phyloP scores from a whole-genome alignment of 2,329 filamentous ascomycete species.

The Fusarium sp. region DNA sequence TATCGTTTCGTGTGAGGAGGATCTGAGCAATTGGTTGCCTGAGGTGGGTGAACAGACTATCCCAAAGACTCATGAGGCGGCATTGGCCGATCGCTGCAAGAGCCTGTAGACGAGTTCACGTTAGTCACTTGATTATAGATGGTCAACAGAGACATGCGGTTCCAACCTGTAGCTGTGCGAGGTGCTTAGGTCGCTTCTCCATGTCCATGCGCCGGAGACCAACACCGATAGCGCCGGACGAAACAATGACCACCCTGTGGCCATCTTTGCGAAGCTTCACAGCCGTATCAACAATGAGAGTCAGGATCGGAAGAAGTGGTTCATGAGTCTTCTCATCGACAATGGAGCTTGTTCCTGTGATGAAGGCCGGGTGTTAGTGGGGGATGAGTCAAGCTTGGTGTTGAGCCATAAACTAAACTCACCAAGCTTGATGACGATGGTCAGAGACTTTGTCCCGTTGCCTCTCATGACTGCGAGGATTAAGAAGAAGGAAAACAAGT shows the following conservation, averaged over 20 bases:
- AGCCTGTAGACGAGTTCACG: conserved; percentile 61
- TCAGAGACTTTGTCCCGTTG: conserved; percentile 52
- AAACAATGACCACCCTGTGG: conserved; percentile 94
- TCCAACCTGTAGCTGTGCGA: conserved; percentile 82
- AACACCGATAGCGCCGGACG: conserved; percentile 95
- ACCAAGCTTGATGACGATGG: conserved; percentile 89
- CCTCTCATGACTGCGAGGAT: conserved; percentile 68
- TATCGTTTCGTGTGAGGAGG: conserved; percentile 92
- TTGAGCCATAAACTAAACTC: conserved; percentile 44
- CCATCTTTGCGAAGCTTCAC: conserved; percentile 88
- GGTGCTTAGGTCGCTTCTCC: conserved; percentile 85
- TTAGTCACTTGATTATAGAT: conserved; percentile 13
- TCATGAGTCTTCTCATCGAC: conserved; percentile 96
- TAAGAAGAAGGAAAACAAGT: conserved; percentile 50
- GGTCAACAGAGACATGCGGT: not conserved
- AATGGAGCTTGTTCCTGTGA: conserved; percentile 97
- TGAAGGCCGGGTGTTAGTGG: conserved; percentile 33
- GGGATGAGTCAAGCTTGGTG: conserved; percentile 16
- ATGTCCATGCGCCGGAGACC: conserved; percentile 91
- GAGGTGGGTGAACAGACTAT: conserved; percentile 87
- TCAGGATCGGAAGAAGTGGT: conserved; percentile 88
- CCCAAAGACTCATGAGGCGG: conserved; percentile 94
- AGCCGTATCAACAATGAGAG: conserved; percentile 92
- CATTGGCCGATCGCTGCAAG: conserved; percentile 97
- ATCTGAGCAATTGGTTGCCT: conserved; percentile 94